phyloP scores from a whole-genome alignment of 495 filamentous ascomycete species.

The Penicillium cataractarum region DNA sequence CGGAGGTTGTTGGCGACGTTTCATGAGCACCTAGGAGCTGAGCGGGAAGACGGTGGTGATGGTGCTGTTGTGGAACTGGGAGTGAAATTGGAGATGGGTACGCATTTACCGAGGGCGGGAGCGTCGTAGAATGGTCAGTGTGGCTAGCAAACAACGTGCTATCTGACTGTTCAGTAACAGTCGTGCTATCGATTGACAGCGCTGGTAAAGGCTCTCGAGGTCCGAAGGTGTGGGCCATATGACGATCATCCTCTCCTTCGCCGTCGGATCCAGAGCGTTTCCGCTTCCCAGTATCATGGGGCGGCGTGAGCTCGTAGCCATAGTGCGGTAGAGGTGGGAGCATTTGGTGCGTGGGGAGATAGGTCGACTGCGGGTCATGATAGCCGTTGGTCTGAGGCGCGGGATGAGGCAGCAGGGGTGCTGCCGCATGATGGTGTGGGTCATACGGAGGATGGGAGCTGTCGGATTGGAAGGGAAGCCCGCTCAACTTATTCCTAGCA shows the following conservation, averaged over 20 bases:
- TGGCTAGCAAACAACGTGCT: conserved; percentile 37
- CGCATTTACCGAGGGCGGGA: conserved; percentile 32
- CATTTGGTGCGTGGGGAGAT: conserved; percentile 38
- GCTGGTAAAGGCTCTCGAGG: conserved; percentile 33
- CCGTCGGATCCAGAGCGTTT: conserved; percentile 35
- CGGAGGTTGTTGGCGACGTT: conserved; percentile 30
- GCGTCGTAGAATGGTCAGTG: conserved; percentile 32
- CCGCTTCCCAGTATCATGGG: conserved; percentile 38
- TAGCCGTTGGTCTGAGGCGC: conserved; percentile 31
- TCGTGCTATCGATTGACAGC: conserved; percentile 33
- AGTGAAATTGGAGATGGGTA: conserved; percentile 32
- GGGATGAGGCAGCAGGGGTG: conserved; percentile 29
- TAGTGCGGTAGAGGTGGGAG: conserved; percentile 39
- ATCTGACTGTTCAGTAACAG: conserved; percentile 34
- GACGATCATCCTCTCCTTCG: conserved; percentile 22
- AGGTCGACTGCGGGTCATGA: conserved; percentile 33
- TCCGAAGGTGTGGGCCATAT: conserved; percentile 14
- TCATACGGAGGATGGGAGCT: conserved; percentile 38
- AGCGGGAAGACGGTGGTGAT: conserved; percentile 74
- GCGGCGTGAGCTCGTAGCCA: conserved; percentile 34
- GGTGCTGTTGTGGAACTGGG: conserved; percentile 57
- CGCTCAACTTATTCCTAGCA: conserved; percentile 32
- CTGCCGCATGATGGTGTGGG: conserved; percentile 32
- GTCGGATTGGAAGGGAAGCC: conserved; percentile 34
- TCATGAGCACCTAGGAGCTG: conserved; percentile 31